Evolutionary conservation across 805 yeast species (phyloP), one percentile per base, ranked within the genome.

Genomic region (Jamesozyma jinghongensis): DNA sequence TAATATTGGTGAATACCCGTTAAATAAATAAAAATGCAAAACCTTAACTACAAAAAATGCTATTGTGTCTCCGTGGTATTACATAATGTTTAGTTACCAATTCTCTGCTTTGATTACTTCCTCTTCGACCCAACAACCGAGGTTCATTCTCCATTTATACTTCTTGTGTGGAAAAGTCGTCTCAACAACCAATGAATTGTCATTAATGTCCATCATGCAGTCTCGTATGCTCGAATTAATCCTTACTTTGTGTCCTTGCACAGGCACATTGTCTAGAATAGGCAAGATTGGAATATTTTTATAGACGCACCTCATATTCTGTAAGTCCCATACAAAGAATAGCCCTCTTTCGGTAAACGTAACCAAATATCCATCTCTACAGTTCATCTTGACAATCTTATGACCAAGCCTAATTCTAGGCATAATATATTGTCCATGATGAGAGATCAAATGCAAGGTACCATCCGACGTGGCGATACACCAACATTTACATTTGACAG

Each of bases 341-440:
- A 75, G 59, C 0, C 87, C 87, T 25, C 70, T 65, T 36, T 78
- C 79, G 0, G 85, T 76, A 0, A 80, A 68, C 18, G 77, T 54
- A 10, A 72, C 71, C 66, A 79, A 73, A 50, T 65, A 77, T 13
- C 53, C 49, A 8, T 67, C 62, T 19, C 51, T 50, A 3, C 59
- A 54, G 29, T 57, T 60, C 19, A 70, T 40, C n/a, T 69, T 71
- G 36, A 76, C 71, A 29, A 74, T 71, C 28, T 71, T 71, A 39
- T 66, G 68, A 34, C 62, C 74, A 3, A 78, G 67, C 32, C 68
- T 71, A 36, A 69, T 66, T 29, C 69, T 54, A 3, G 68, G 66
- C 30, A 59, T 59, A 42, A 57, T 57, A 17, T 62, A 53, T 34
- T 55, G 56, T 0, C 70, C 70, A n/a, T 46, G 42, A 3, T 48